Base-by-base conservation (phyloP, 2,329 filamentous ascomycete genomes). In the Neonectria neomacrospora region DNA sequence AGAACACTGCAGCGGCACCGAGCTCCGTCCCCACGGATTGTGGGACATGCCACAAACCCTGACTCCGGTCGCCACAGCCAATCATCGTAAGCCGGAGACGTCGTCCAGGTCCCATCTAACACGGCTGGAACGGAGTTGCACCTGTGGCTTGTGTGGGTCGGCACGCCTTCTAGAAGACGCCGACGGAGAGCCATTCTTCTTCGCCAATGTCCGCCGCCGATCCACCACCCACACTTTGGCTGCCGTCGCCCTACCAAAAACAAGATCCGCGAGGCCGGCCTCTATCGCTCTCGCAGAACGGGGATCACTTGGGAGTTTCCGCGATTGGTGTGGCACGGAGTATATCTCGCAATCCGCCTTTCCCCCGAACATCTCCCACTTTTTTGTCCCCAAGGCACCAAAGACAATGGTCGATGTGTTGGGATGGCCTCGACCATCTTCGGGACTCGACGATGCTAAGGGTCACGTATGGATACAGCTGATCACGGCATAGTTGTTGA, bases 111-210 rank as follows among this genome's bases (percentile, higher is more conserved):
- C 56, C 45, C 47, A 39, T 53, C 18, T 30, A 41, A 9, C 63
- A 62, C 63, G 66, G 66, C 60, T 67, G 47, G 47, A 11, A 59
- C 65, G 60, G 65, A 66, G 60, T 54, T 53, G 42, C 26, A 44
- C 37, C 54, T 58, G 58, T 30, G 28, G 28, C 9, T 30, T 30
- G 9, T 30, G 28, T 63, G 63, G 57, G 58, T 57, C 60, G 41
- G 41, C 34, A 58, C 44, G 44, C 61, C 63, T 72, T 72, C 71
- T 73, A 71, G 71, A 73, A 73, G 55, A 63, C 50, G n/a, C 54
- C 53, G 41, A 53, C 52, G 37, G 54, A n/a, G 22, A n/a, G 45
- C 26, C n/a, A 28, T 28, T 45, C 41, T 37, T 28, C n/a, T 3
- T 8, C 34, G 47, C 52, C 53, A 61, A 58, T 62, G 23, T 63